These are phyloP conservation scores for Diplosphaera chodatii DNA, from an alignment of 139 green algal species.

Conservation along the genomic window DNA sequence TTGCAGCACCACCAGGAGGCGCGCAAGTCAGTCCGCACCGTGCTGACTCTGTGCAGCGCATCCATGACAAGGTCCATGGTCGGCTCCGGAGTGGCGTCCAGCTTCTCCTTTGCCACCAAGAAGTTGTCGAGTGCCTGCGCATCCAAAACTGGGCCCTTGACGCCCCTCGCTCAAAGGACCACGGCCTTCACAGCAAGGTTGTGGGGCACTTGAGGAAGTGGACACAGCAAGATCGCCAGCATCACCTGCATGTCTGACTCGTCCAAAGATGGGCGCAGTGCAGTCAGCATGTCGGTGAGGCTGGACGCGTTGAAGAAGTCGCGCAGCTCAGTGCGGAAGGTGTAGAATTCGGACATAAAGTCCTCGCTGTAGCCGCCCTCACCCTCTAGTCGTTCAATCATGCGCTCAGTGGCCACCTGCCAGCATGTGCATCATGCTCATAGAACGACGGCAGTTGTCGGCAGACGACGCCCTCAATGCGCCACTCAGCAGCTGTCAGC, in stretches of 20 bases:
- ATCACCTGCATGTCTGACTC: constrained; percentile 31
- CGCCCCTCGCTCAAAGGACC: no score
- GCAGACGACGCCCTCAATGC: no score
- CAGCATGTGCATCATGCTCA: background rate
- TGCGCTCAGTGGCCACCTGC: constrained; percentile 76
- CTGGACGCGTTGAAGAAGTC: constrained; percentile 94
- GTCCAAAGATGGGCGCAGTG: constrained; percentile 39
- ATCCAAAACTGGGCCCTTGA: no score
- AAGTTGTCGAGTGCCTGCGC: constrained; percentile 41
- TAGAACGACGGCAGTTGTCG: no score
- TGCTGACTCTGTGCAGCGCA: constrained; percentile 53
- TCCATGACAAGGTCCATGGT: constrained; percentile 55
- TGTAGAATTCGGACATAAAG: constrained; percentile 86
- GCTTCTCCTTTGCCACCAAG: constrained; percentile 40
- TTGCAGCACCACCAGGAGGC: no score
- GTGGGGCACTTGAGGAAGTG: no score
- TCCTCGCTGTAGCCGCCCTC: constrained; percentile 56
- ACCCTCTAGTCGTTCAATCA: constrained; percentile 73
- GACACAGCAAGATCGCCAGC: no score
- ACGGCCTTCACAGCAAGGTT: no score
- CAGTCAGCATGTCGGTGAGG: constrained; percentile 52
- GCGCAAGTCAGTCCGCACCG: constrained; percentile 28
- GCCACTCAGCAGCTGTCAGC: no score
- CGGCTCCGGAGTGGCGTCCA: constrained; percentile 24
- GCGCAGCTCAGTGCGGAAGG: constrained; percentile 86